A percentile compares a stretch with the other conserved stretches of the same genome.
These are phyloP conservation scores for Kodamaea nitidulidarum DNA, from an alignment of 805 yeast species.

Conservation along the genomic window DNA sequence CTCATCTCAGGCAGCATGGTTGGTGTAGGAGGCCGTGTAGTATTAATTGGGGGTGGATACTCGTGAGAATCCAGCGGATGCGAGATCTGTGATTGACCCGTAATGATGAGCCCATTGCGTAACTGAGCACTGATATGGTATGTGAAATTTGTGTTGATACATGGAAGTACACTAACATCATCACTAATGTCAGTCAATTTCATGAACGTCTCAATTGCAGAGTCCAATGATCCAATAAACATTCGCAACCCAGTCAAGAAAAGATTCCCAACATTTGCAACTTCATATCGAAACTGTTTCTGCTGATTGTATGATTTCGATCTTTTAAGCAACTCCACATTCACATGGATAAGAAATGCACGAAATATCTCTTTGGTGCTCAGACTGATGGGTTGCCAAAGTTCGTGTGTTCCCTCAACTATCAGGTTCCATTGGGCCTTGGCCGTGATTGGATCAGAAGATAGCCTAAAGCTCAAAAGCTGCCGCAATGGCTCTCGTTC, in stretches of 20 bases:
- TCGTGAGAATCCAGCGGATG: constrained; percentile 56
- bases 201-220: constrained; percentile 72
- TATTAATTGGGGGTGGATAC: constrained; percentile 18
- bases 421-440: constrained; percentile 69
- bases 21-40: constrained; percentile 12
- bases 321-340: constrained; percentile 69
- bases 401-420: constrained; percentile 70
- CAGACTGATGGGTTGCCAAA: constrained; percentile 61
- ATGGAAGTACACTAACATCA: constrained; percentile 61
- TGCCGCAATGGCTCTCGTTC: constrained; percentile 46
- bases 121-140: constrained; percentile 81
- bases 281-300: constrained; percentile 63
- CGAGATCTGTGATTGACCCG: constrained; percentile 91
- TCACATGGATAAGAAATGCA: constrained; percentile 73
- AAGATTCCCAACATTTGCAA: constrained; percentile 83
- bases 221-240: constrained; percentile 79
- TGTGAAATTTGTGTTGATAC: constrained; percentile 78
- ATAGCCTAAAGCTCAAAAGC: constrained; percentile 46
- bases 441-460: constrained; percentile 48
- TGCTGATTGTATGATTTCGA: constrained; percentile 38
- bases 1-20: neutral
- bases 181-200: constrained; percentile 59
- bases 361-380: constrained; percentile 68
- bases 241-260: constrained; percentile 77
- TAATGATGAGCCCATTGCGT: constrained; percentile 64